Evolutionary conservation across 2,329 filamentous ascomycete species (phyloP).

Genomic region (Exophiala phaeomuriformis): DNA sequence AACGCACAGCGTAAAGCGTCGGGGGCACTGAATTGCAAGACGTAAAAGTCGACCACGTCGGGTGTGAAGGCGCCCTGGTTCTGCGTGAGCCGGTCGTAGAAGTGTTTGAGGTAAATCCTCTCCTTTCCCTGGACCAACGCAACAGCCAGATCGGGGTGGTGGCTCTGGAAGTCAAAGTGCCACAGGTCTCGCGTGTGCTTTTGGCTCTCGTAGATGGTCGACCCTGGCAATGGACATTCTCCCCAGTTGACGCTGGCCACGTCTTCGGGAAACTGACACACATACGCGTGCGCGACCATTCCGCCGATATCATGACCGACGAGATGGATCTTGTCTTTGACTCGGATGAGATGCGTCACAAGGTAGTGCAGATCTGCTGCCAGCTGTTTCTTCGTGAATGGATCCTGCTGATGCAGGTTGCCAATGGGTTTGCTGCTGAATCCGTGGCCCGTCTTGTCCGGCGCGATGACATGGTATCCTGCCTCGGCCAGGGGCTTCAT

Average conservation of each 20-base stretch:
- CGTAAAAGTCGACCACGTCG: constrained; percentile 38
- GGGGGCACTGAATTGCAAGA: constrained; percentile 32
- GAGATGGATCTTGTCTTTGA: constrained; percentile 21
- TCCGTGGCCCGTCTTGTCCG: constrained; percentile 24
- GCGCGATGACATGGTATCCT: constrained; percentile 33
- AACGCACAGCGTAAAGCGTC: constrained; percentile 33
- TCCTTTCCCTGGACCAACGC: constrained; percentile 34
- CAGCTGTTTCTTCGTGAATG: constrained; percentile 39
- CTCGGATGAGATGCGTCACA: constrained; percentile 16
- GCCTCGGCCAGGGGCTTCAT: constrained; percentile 32
- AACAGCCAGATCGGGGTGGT: constrained; percentile 35
- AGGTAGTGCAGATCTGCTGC: constrained; percentile 36
- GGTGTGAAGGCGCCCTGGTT: constrained; percentile 34
- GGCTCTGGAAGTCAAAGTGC: constrained; percentile 40
- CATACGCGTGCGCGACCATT: constrained; percentile 38
- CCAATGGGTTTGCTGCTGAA: constrained; percentile 19
- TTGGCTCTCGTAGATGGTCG: constrained; percentile 1
- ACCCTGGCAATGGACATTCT: constrained; percentile 39
- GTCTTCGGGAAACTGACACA: constrained; percentile 31
- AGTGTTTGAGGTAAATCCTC: constrained; percentile 39
- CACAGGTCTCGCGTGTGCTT: constrained; percentile 36
- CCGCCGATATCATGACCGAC: constrained; percentile 45
- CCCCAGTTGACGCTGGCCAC: constrained; percentile 36
- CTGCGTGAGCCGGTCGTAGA: constrained; percentile 36
- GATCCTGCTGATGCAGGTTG: constrained; percentile 21